These are phyloP conservation scores for Pachysandra terminalis DNA, from an alignment of 164 flowering plant genomes.

Conservation along the genomic window DNA sequence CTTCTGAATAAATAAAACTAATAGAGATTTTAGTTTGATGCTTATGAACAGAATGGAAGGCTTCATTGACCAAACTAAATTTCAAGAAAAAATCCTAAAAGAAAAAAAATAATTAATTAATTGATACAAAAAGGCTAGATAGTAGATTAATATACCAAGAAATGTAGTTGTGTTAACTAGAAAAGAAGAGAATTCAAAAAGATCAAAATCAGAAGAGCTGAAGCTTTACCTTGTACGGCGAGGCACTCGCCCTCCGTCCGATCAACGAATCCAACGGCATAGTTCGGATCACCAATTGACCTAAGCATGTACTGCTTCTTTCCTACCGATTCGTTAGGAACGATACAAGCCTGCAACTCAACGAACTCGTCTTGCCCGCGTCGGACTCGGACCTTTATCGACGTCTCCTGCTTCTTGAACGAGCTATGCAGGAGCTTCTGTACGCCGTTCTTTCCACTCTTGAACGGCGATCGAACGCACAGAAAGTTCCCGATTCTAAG, in stretches of 20 bases:
- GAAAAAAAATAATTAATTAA: too few species aligned
- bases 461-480: slow-evolving; percentile 49
- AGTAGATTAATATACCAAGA: too few species aligned
- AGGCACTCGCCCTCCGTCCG: slow-evolving; percentile 79
- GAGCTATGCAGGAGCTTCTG: slow-evolving; percentile 69
- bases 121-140: too few species aligned
- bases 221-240: slow-evolving; percentile 60
- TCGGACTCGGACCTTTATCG: slow-evolving; percentile 68
- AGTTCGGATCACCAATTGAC: slow-evolving; percentile 81
- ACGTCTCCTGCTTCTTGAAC: slow-evolving; percentile 63
- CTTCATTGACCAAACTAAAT: too few species aligned
- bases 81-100: too few species aligned
- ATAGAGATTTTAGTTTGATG: too few species aligned
- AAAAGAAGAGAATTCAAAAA: too few species aligned
- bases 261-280: slow-evolving; percentile 78
- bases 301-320: slow-evolving; percentile 68
- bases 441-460: slow-evolving; percentile 65
- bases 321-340: slow-evolving; percentile 61
- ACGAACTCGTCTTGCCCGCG: slow-evolving; percentile 63
- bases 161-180: too few species aligned
- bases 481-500: slow-evolving; percentile 46
- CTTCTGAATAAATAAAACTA: too few species aligned
- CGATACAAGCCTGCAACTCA: slow-evolving; percentile 84
- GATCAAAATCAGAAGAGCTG: too few species aligned
- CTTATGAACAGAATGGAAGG: too few species aligned